phyloP scores from a whole-genome alignment of 2,329 filamentous ascomycete genomes.

The Arthrobotrys sphaeroides region DNA sequence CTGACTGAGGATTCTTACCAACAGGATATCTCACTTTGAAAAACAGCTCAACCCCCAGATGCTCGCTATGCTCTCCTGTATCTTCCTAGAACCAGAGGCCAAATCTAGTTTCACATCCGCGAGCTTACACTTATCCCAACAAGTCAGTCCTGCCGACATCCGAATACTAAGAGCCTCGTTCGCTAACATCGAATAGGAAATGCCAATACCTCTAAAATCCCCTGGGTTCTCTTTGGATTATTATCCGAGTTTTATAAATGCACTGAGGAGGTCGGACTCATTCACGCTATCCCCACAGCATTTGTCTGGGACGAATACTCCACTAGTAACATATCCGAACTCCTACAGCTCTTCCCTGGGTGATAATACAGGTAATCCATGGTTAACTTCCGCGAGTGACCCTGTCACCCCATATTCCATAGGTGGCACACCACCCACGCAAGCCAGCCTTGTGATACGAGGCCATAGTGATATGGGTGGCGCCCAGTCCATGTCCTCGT shows the following conservation, averaged over 20 bases:
- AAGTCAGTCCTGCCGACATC: not conserved
- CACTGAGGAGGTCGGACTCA: conserved; percentile 68
- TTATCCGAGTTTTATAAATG: conserved; percentile 70
- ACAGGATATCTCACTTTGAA: conserved; percentile 69
- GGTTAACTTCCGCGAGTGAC: conserved; percentile 61
- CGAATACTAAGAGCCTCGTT: not conserved
- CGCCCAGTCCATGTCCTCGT: conserved; percentile 56
- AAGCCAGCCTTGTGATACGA: conserved; percentile 23
- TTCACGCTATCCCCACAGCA: conserved; percentile 66
- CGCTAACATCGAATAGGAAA: conserved; percentile 63
- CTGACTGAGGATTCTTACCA: not conserved
- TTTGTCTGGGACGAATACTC: conserved; percentile 62
- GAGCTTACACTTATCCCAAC: conserved; percentile 67
- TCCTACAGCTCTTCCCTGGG: conserved; percentile 56
- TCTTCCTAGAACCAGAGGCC: conserved; percentile 71
- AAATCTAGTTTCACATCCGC: conserved; percentile 69
- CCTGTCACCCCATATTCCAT: conserved; percentile 62
- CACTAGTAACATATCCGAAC: conserved; percentile 56
- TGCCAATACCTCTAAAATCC: conserved; percentile 72
- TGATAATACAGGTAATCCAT: conserved; percentile 40
- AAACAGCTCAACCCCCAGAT: conserved; percentile 73
- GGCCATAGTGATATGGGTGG: conserved; percentile 39
- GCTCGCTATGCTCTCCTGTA: conserved; percentile 76
- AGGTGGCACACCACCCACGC: conserved; percentile 56
- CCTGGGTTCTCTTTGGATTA: conserved; percentile 75